Evolutionary conservation across 352 stramenopile genomes (phyloP).

Genomic region (Pythium utonaiense): DNA sequence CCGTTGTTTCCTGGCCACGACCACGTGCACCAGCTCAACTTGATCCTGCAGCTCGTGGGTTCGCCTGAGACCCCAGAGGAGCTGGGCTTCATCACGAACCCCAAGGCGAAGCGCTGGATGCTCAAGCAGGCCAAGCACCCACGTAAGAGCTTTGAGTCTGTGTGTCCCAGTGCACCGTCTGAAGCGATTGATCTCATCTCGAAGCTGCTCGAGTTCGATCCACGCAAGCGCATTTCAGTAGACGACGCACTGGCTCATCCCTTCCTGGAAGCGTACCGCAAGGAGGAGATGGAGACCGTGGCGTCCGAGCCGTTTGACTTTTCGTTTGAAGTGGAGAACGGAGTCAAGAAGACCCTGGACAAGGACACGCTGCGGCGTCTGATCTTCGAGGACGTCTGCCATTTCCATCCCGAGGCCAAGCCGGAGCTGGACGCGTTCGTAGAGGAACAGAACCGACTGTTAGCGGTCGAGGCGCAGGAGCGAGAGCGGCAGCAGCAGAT

Average conservation of each 20-base stretch:
- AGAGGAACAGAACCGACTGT: constrained; percentile 42
- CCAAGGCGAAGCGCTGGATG: constrained; percentile 83
- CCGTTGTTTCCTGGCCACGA: constrained; percentile 80
- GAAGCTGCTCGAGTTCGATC: constrained; percentile 89
- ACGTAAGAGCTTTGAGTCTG: constrained; percentile 35
- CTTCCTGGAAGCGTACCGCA: constrained; percentile 69
- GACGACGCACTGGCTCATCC: constrained; percentile 75
- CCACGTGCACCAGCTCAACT: constrained; percentile 88
- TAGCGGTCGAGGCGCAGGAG: constrained; percentile 25
- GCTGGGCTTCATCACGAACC: constrained; percentile 80
- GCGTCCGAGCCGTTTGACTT: constrained; percentile 67
- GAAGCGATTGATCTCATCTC: constrained; percentile 84
- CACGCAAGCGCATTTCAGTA: constrained; percentile 63
- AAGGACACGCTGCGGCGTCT: constrained; percentile 75
- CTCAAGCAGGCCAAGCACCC: constrained; percentile 65
- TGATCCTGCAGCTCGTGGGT: constrained; percentile 74
- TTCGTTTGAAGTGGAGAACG: constrained; percentile 70
- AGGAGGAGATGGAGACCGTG: constrained; percentile 36
- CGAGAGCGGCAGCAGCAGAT: constrained; percentile 19
- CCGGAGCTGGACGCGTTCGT: constrained; percentile 53
- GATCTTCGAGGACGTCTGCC: constrained; percentile 85
- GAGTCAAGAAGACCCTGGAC: constrained; percentile 47
- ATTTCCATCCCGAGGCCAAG: constrained; percentile 74
- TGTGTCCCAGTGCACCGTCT: constrained; percentile 54
- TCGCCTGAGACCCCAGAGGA: constrained; percentile 48